These are phyloP conservation scores for Sordaria brevicollis DNA, from an alignment of 495 filamentous ascomycete genomes.

Conservation along the genomic window DNA sequence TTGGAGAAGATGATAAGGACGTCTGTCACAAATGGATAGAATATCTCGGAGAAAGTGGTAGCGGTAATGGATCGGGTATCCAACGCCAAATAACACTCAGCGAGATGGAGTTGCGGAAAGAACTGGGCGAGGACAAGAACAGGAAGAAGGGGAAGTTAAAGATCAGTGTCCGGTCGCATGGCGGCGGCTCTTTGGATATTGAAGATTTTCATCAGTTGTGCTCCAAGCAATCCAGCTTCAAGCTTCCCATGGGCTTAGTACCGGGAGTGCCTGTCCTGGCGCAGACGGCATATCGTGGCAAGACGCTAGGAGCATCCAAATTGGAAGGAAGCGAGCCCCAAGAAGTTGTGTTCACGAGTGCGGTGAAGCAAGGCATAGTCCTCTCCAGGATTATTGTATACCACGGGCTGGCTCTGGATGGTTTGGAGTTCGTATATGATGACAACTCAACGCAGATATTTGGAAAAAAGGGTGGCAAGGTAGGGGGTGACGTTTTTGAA, in stretches of 20 bases:
- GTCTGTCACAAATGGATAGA: slow-evolving; percentile 71
- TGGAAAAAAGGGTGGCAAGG: slow-evolving; percentile 69
- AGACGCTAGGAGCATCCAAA: slow-evolving; percentile 62
- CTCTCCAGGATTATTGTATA: slow-evolving; percentile 67
- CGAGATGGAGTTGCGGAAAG: slow-evolving; percentile 62
- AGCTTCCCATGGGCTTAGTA: slow-evolving; percentile 42
- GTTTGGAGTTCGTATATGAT: slow-evolving; percentile 88
- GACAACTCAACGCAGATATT: slow-evolving; percentile 81
- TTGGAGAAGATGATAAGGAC: slow-evolving; percentile 55
- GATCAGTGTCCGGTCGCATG: slow-evolving; percentile 62
- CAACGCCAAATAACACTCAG: slow-evolving; percentile 63
- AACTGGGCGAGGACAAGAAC: slow-evolving; percentile 58
- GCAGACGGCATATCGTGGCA: slow-evolving; percentile 64
- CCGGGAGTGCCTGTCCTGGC: slow-evolving; percentile 36
- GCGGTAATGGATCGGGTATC: slow-evolving; percentile 21
- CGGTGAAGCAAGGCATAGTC: slow-evolving; percentile 58
- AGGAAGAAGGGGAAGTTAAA: slow-evolving; percentile 61
- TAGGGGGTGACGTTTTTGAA: slow-evolving; percentile 65
- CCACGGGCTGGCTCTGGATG: slow-evolving; percentile 69
- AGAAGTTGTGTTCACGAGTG: slow-evolving; percentile 65
- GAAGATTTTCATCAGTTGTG: slow-evolving; percentile 59
- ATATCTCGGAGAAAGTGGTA: slow-evolving; percentile 50
- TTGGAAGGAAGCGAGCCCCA: slow-evolving; percentile 62
- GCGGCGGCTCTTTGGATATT: slow-evolving; percentile 59
- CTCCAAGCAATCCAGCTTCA: slow-evolving; percentile 61